These are phyloP conservation scores for Salix koriyanagi DNA, from an alignment of 345 rosid genomes.

Conservation along the genomic window DNA sequence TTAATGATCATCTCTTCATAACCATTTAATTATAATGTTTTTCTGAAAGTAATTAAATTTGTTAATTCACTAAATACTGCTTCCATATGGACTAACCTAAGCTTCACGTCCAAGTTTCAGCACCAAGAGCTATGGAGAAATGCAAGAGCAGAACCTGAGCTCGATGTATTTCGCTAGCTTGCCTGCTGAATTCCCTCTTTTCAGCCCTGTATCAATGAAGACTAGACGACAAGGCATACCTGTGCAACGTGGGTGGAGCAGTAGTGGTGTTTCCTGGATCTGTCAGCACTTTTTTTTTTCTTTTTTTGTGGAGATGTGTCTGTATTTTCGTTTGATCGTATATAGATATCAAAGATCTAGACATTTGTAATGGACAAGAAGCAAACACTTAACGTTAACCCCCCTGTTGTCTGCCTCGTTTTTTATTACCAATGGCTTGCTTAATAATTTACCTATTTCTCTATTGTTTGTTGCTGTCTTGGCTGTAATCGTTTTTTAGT, in stretches of 20 bases:
- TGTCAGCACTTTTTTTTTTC: background rate
- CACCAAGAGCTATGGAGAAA: slow-evolving; percentile 64
- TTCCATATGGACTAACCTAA: background rate
- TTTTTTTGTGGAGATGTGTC: slow-evolving; percentile 15
- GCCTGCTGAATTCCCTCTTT: background rate
- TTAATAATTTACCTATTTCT: slow-evolving; percentile 23
- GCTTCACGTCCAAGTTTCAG: slow-evolving; percentile 21
- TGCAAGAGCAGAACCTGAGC: slow-evolving; percentile 54
- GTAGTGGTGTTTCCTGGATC: background rate
- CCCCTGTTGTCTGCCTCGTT: slow-evolving; percentile 36
- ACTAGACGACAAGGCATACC: slow-evolving; percentile 7
- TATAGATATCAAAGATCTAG: slow-evolving; percentile 38
- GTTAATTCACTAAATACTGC: background rate
- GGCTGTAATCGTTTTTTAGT: slow-evolving; percentile 32
- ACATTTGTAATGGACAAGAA: slow-evolving; percentile 47
- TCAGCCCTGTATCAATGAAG: slow-evolving; percentile 6
- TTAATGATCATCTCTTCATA: background rate
- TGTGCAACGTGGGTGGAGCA: background rate
- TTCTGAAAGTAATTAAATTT: background rate
- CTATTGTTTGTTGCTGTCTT: slow-evolving; percentile 15
- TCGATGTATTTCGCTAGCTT: background rate
- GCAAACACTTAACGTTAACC: slow-evolving; percentile 31
- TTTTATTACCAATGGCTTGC: slow-evolving; percentile 31
- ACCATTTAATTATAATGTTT: background rate
- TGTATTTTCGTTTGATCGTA: slow-evolving; percentile 36